Evolutionary conservation across 208 protist species (phyloP).

Genomic region (Crithidia expoeki): DNA sequence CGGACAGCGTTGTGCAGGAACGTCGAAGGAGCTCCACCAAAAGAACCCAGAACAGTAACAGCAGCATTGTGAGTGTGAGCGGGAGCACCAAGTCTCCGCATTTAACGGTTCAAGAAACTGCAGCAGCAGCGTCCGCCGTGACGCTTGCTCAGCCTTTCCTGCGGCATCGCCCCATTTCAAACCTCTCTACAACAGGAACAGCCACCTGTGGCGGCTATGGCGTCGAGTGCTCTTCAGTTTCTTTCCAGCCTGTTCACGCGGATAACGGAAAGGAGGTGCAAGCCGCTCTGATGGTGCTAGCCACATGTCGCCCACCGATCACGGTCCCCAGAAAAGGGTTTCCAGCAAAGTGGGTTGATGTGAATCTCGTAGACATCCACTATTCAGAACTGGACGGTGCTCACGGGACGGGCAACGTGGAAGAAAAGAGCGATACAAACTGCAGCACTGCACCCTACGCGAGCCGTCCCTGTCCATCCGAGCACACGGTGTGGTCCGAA

Average conservation of each 20-base stretch:
- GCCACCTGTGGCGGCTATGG: background rate
- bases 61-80: background rate
- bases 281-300: constrained; percentile 16
- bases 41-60: background rate
- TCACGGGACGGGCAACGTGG: background rate
- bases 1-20: background rate
- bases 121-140: background rate
- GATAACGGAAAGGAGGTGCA: background rate
- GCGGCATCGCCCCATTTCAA: constrained; percentile 3
- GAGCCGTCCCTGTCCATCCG: background rate
- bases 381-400: background rate
- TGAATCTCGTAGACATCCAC: constrained; percentile 30
- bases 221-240: background rate
- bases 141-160: constrained; percentile 26
- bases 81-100: background rate
- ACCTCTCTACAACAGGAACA: background rate
- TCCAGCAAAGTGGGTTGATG: constrained; percentile 26
- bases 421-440: background rate
- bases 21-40: constrained; percentile 6
- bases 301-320: background rate
- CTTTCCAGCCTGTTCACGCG: background rate
- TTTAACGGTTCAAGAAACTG: background rate
- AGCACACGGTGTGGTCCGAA: constrained; percentile 8
- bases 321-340: constrained; percentile 19
- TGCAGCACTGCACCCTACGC: background rate